Evolutionary conservation across 2,329 filamentous ascomycete species (phyloP), one percentile per base, ranked within the genome.

Genomic region (Colletotrichum cereale): DNA sequence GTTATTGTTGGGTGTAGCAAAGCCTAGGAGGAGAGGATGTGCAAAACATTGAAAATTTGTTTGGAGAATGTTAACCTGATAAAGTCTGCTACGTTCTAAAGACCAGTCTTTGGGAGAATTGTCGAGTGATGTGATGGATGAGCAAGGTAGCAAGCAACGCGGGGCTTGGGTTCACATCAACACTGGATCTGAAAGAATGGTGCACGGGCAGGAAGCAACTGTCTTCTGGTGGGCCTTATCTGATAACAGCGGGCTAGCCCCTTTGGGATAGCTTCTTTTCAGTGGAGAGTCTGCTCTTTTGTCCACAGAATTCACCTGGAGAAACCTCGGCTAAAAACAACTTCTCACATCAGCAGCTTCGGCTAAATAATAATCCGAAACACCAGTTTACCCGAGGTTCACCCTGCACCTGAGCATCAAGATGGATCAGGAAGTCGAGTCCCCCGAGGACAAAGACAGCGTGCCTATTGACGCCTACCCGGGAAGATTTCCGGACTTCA

Each of bases 161-260:
- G 69, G 65, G 69, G 69, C 58, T 62, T 26, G 57, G 53, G 69
- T 69, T 64, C 60, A 60, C 52, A 18, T 60, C n/a, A n/a, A 60
- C 60, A 40, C 62, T 66, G 57, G 36, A 64, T 64, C 69, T 64
- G 65, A 72, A 72, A 72, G 69, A 72, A 72, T 60, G 47, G 69
- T 34, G 53, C 69, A 72, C 69, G 34, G 50, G 34, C 69, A 60
- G 50, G n/a, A 44, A 44, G 57, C 66, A 36, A 48, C 60, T 47
- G 52, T 47, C 53, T 60, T 26, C 31, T 36, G 40, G 38, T 42
- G 66, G 58, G 14, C 7, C 58, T 72, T 72, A 72, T 72, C 69
- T 63, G 66, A 71, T 69, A 55, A 50, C 3, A 29, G 0, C 0
- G 0, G 11, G 2, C 53, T 72, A 72, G 44, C 60, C 66, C 14